Evolutionary conservation across 306 rosid genomes (phyloP), one percentile per base, ranked within the genome.

Genomic region (Rosa rugosa): DNA sequence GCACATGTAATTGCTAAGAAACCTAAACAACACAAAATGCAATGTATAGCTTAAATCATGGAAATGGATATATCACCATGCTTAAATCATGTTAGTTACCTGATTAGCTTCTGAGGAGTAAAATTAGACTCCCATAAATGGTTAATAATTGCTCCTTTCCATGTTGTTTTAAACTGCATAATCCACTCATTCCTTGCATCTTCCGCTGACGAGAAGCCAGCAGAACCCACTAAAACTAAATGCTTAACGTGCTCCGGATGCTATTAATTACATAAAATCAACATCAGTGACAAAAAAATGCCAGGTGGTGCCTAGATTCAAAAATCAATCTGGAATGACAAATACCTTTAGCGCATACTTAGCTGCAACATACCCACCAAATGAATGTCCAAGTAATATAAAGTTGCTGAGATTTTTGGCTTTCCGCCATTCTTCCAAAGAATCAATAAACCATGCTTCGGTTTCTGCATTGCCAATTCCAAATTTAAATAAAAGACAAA

Each of bases 41-140:
- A n/a, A 25, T 36, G 51, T 17, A 79, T 44, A 60, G 14, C 20
- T 44, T 27, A 20, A 44, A 22, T 27, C 22, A 23, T 42, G 23
- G 36, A 38, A 11, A 25, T 62, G n/a, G 4, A 72, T 27, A 51
- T 2, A 63, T 18, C 45, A 31, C 31, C 81, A 36, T 11, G 68
- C 18, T 40, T 11, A 49, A 60, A 31, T 31, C 36, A 44, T 44
- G 11, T 74, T 23, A 38, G 63, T 76, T 72, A 96, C 99, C 99
- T 90, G 77, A 96, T 38, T 50, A 96, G 1, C 85, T 83, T 93
- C 85, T 82, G 92, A 47, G 98, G 99, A 65, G 98, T 96, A 77
- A 96, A 91, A 84, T 91, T 93, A 81, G 99, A 93, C 80, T 96
- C 97, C 99, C 99, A 96, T 82, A 96, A 85, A 79, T 89, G 98